phyloP scores from a whole-genome alignment of 2,329 filamentous ascomycete species.

The Neofusicoccum parvum region DNA sequence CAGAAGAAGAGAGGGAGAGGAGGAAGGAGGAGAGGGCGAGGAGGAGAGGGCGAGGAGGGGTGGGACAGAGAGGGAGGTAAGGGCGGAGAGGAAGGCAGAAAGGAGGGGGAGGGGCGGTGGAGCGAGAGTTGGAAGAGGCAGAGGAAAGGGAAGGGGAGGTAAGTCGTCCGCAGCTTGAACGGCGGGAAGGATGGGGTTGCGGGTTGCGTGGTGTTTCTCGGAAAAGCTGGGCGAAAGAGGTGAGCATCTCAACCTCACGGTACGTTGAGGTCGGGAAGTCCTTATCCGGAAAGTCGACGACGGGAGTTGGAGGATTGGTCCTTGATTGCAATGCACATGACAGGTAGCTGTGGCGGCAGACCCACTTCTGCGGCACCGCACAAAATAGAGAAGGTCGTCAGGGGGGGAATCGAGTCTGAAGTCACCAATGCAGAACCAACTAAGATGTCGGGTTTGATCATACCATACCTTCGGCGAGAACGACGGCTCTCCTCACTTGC shows the following conservation, averaged over 20 bases:
- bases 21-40: not conserved
- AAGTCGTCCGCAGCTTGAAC: not conserved
- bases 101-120: not conserved
- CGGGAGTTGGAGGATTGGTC: not conserved
- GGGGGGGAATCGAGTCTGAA: no score
- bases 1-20: not conserved
- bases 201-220: no score
- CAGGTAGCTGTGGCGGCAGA: no score
- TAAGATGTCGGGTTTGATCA: no score
- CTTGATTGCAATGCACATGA: not conserved
- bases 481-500: not conserved
- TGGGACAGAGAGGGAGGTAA: not conserved
- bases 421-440: not conserved
- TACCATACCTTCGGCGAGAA: not conserved
- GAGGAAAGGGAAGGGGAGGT: not conserved
- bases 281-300: not conserved
- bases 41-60: not conserved
- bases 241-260: no score
- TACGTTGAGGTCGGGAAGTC: no score
- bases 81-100: not conserved
- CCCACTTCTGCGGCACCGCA: not conserved
- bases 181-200: not conserved
- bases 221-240: no score
- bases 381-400: not conserved
- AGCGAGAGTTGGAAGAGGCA: not conserved